phyloP scores from a whole-genome alignment of 208 protist genomes.

The Acanthamoeba royreba region DNA sequence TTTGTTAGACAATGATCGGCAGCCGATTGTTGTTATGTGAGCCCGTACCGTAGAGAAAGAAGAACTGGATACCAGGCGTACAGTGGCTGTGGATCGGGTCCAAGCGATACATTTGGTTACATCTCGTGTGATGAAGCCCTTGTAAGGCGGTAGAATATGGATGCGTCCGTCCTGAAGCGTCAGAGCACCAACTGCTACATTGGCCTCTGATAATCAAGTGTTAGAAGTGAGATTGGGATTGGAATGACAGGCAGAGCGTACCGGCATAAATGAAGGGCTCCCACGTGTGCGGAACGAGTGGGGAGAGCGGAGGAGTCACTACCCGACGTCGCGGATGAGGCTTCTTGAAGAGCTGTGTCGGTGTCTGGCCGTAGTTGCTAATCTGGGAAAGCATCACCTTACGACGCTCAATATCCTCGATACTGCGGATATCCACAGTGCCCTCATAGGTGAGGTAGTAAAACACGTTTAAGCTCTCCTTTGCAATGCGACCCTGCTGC shows the following conservation, averaged over 20 bases:
- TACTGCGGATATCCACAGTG: constrained; percentile 83
- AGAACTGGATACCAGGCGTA: neutral
- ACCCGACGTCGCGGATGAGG: constrained; percentile 10
- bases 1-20: no score
- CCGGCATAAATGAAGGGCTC: neutral
- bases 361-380: constrained; percentile 94
- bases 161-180: neutral
- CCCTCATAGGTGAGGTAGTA: constrained; percentile 82
- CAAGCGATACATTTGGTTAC: neutral
- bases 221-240: no score
- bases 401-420: constrained; percentile 66
- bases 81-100: neutral
- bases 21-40: no score
- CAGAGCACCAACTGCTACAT: neutral
- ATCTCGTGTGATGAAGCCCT: neutral
- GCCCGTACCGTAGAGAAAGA: neutral
- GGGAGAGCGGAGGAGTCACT: neutral
- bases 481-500: constrained; percentile 88
- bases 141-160: neutral
- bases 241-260: no score
- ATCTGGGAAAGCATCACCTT: constrained; percentile 88
- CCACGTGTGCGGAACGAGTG: neutral
- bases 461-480: constrained; percentile 93
- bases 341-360: constrained; percentile 42
- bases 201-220: no score